Evolutionary conservation across 2,329 filamentous ascomycete species (phyloP), one percentile per base, ranked within the genome.

Genomic region (Calonectria ilicicola): DNA sequence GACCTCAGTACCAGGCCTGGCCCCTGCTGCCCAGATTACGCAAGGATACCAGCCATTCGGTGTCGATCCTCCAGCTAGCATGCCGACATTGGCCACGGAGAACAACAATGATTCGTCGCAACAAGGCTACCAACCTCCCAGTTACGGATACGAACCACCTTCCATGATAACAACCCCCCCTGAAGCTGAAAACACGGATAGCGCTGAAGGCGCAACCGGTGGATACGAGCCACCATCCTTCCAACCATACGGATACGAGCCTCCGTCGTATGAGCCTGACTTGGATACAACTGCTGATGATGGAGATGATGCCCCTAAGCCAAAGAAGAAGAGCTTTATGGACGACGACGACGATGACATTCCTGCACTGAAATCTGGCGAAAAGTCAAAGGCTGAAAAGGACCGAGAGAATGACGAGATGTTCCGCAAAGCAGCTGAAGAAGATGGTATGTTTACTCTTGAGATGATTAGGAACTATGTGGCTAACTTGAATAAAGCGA

Each of bases 371-470:
- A 86, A 82, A 49, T 2, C 85, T 86, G 74, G 89, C 87, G 72
- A 91, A 32, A 93, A 93, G 82, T 89, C 84, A 2, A 92, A 93
- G 81, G 85, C 89, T 46, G 92, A 93, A 15, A 93, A 91, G 79
- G 94, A 97, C 79, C 89, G 91, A 27, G 93, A 95, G 82, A 95
- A 96, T 60, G 93, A 95, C 70, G 96, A 97, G 79, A 92, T 95
- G 82, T 95, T 98, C 87, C 91, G 92, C 68, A 95, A 93, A 82
- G 95, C 94, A 29, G 96, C 95, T 0, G 95, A 93, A 80, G 91
- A 92, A 83, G 92, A 93, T 84, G 90, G 91, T 92, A 83, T 88
- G 89, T 80, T 65, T 26, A 19, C 14, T 12, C 38, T 12, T 23
- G 12, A 2, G 12, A 14, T 32, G 19, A 26, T 58, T 29, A 32